Percentiles rank a stretch among this genome's conserved stretches.
These are phyloP conservation scores for Psilocybe tampanensis DNA, from an alignment of 768 basidiomycete genomes.

Conservation along the genomic window DNA sequence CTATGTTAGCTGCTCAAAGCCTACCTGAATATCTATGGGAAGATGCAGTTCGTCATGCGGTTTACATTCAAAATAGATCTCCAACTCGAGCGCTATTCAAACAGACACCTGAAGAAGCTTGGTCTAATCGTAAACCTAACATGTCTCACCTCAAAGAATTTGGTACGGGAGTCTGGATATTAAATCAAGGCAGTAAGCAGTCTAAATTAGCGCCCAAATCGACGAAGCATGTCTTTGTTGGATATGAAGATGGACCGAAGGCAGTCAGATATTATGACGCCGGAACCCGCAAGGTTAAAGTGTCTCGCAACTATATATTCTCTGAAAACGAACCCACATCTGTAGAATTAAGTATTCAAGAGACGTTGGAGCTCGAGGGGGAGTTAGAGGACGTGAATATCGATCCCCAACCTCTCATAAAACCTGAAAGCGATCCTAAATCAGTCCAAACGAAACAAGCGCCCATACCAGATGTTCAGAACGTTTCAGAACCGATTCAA, in stretches of 20 bases:
- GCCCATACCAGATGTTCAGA: no score
- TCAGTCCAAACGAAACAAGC: no score
- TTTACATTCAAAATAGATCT: no score
- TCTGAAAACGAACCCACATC: conserved; percentile 16
- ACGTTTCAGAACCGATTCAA: no score
- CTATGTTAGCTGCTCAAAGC: no score
- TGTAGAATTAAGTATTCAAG: conserved; percentile 10
- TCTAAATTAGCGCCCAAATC: conserved; percentile 23
- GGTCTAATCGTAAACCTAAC: conserved; percentile 22
- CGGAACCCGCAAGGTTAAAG: conserved; percentile 18
- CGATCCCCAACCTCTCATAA: no score
- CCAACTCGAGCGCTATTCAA: neutral
- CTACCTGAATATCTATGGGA: no score
- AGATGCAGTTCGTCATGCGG: no score
- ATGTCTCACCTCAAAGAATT: conserved; percentile 26
- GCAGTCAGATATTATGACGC: conserved; percentile 26
- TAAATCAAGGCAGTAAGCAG: conserved; percentile 15
- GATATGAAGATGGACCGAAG: conserved; percentile 26
- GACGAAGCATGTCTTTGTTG: conserved; percentile 22
- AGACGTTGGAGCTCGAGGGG: conserved; percentile 21
- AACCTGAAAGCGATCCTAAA: no score
- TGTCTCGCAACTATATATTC: conserved; percentile 27
- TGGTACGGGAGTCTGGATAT: conserved; percentile 27
- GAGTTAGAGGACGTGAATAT: conserved; percentile 8
- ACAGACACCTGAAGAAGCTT: conserved; percentile 26